Base-by-base conservation (phyloP, 1,284 basidiomycete genomes). In the Anthracocystis panici-leucophaei region DNA sequence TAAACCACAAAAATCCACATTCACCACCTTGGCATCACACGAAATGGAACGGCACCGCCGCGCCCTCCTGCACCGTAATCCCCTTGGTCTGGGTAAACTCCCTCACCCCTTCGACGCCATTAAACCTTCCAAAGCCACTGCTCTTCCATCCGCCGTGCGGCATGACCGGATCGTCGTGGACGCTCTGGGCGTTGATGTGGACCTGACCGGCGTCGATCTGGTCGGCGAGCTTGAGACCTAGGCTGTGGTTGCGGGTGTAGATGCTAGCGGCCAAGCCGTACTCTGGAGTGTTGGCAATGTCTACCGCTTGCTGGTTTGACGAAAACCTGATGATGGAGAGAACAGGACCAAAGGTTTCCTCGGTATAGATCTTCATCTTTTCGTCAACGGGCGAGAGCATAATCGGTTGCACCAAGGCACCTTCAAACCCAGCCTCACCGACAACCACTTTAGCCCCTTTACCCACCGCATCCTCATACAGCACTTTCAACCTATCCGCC, bases 31-130 rank as follows among this genome's bases (percentile, higher is more conserved):
- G n/a, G n/a, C n/a, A n/a, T n/a, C n/a, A n/a, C 16, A 75, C 57
- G 18, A 46, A 70, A 1, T 57, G 49, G 64, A 75, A 75, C 18
- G 73, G 73, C 7, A 46, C 65, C 1, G 61, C 27, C 20, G 55
- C 44, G 35, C 73, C 73, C 11, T 48, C 9, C 31, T 70, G 67
- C 20, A 68, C 88, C 38, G 94, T 91, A 51, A 98, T 90, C 8
- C 92, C 91, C 83, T 99, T 98, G 53, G 92, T 88, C 82, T 92
- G 93, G 53, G 93, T 95, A 50, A 99, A 87, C 8, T 92, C 88
- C 31, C 93, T 90, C 35, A 99, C 88, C 29, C 96, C 96, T 87
- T 99, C 96, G 0, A 92, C 91, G 14, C 96, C 96, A 72, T 57
- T 79, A 57, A 80, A 76, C 38, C 67, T 49, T 38, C 63, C 73